A percentile compares a stretch with the other conserved stretches of the same genome.
Evolutionary conservation across 1,139 yeast species (phyloP).

Genomic region (Magnusiomyces tetraspermus): DNA sequence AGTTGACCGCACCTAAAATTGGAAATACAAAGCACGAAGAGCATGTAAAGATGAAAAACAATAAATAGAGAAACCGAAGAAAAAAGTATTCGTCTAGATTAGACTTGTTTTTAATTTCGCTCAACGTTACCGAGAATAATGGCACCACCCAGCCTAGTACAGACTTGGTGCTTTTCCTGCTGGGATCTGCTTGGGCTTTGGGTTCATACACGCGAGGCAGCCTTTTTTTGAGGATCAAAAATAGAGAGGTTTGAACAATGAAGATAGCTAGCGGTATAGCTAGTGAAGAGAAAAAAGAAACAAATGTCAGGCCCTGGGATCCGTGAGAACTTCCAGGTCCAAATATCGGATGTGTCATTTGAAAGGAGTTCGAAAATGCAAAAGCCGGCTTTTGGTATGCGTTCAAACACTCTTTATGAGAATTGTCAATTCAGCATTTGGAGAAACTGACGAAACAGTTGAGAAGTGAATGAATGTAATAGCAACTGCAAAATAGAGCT

Average conservation of each 20-base stretch:
- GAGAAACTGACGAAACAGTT: no score
- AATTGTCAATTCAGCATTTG: no score
- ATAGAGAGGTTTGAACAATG: constrained; percentile 19
- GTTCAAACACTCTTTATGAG: no score
- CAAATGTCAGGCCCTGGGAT: constrained; percentile 21
- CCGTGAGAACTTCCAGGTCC: constrained; percentile 15
- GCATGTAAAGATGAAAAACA: constrained; percentile 16
- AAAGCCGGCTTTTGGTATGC: no score
- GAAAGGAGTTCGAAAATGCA: no score
- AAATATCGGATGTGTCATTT: neutral
- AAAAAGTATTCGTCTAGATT: constrained; percentile 31
- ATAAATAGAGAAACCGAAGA: constrained; percentile 24
- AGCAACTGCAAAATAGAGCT: no score
- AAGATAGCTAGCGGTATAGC: constrained; percentile 21
- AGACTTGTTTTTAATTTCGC: constrained; percentile 15
- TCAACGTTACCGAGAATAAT: constrained; percentile 14
- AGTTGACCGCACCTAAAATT: constrained; percentile 25
- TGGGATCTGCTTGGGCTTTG: constrained; percentile 22
- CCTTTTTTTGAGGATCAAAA: constrained; percentile 22
- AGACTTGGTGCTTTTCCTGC: constrained; percentile 16
- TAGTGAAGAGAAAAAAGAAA: constrained; percentile 24
- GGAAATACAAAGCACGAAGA: constrained; percentile 21
- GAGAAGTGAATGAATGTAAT: no score
- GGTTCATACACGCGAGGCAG: constrained; percentile 27
- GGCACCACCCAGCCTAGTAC: constrained; percentile 23